Base-by-base conservation (phyloP, 2,329 filamentous ascomycete species). In the Alternaria viburni region DNA sequence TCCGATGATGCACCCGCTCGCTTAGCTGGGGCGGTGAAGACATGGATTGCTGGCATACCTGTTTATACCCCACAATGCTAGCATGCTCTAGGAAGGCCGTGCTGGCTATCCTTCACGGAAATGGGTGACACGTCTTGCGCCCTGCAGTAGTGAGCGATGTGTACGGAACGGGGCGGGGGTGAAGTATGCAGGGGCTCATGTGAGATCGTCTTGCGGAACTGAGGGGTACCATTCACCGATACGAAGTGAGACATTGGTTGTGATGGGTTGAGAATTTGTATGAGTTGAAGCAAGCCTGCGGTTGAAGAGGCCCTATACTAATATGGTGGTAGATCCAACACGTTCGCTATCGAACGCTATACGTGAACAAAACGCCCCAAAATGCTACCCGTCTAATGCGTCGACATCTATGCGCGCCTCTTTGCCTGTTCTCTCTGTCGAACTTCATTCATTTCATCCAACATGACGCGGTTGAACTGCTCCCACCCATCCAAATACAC, bases 401-500 rank as follows among this genome's bases (percentile, higher is more conserved):
- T n/a, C 12, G 32, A 25, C 23, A n/a, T 23, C 59, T 59, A 62
- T 19, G 49, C 55, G 23, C 19, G 62, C 32, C 43, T 59, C 21
- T 51, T 54, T 23, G 43, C 47, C 47, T 69, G 74, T 69, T 80
- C 78, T 59, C 81, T 74, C 65, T 70, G 77, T 75, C 82, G 80
- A 3, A 89, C 87, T 72, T 90, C 88, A 69, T 83, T 83, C 89
- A 92, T 91, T 79, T 92, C 90, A 43, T 86, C 81, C 47, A 86
- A 71, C 76, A 92, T 86, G 23, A 90, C 82, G 30, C 84, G 79
- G 72, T 93, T 92, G 74, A 92, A 93, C 68, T 92, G 86, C 70
- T 91, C 86, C 81, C 85, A 87, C 2, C 88, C 89, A 73, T 93
- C 90, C 2, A 93, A 79, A 74, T 92, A 93, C 6, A 92, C 78